phyloP scores from a whole-genome alignment of 768 basidiomycete species.

The Lepiota venenata region DNA sequence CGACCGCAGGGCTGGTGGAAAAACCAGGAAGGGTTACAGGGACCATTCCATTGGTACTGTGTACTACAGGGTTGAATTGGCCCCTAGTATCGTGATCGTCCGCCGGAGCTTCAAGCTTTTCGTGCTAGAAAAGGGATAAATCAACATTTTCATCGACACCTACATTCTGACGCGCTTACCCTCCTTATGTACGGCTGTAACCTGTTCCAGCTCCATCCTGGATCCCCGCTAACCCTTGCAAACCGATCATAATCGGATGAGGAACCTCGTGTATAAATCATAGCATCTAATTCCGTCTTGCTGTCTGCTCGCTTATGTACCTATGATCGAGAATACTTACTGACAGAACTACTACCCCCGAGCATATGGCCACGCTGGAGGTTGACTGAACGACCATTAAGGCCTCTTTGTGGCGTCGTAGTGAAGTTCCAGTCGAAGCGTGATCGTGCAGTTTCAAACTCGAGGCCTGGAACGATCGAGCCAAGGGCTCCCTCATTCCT shows the following conservation, averaged over 20 bases:
- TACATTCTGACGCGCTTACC: slow-evolving; percentile 11
- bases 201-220: slow-evolving; percentile 28
- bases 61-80: slow-evolving; percentile 19
- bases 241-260: slow-evolving; percentile 16
- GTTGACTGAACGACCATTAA: slow-evolving; percentile 20
- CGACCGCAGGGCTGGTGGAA: slow-evolving; percentile 12
- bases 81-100: slow-evolving; percentile 16
- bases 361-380: slow-evolving; percentile 26
- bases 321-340: slow-evolving; percentile 14
- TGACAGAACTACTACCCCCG: slow-evolving; percentile 27
- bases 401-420: slow-evolving; percentile 21
- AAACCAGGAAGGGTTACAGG: slow-evolving; percentile 16
- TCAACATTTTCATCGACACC: neutral
- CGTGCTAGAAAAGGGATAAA: slow-evolving; percentile 15
- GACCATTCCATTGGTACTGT: slow-evolving; percentile 17
- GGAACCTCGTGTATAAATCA: slow-evolving; percentile 19
- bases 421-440: slow-evolving; percentile 27
- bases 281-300: slow-evolving; percentile 6
- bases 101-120: slow-evolving; percentile 16
- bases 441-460: neutral
- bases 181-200: slow-evolving; percentile 24
- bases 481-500: slow-evolving; percentile 16
- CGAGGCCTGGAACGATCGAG: slow-evolving; percentile 14
- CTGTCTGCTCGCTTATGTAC: no score
- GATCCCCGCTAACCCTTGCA: slow-evolving; percentile 22